Percentiles rank a stretch among this genome's conserved stretches.
Conservation (phyloP, 2,329 filamentous ascomycete genomes). For the Penicillium fuscoglaucum region DNA sequence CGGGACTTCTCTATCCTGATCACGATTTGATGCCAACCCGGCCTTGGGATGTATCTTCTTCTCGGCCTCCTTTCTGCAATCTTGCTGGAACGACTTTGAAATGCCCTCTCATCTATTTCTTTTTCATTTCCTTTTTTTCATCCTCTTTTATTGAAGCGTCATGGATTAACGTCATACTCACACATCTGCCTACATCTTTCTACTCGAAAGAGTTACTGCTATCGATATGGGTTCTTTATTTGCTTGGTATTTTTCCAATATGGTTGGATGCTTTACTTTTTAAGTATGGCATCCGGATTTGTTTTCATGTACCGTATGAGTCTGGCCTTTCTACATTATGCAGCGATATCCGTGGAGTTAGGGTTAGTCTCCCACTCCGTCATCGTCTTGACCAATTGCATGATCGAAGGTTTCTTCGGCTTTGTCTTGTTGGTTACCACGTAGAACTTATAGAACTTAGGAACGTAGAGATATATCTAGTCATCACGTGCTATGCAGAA, state of each 20-base stretch:
- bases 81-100: conserved; percentile 20
- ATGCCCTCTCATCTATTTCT: conserved; percentile 15
- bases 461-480: not conserved
- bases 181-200: conserved; percentile 19
- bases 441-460: not conserved
- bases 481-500: too few relatives aligned
- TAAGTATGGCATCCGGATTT: conserved; percentile 25
- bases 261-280: conserved; percentile 23
- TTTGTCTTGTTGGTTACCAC: conserved; percentile 6
- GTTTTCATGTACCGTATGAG: conserved; percentile 29
- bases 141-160: conserved; percentile 25
- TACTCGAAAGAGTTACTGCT: conserved; percentile 13
- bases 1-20: conserved; percentile 21
- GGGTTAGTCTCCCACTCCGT: conserved; percentile 29
- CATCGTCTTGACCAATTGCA: conserved; percentile 36
- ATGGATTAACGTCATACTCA: conserved; percentile 27
- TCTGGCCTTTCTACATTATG: conserved; percentile 33
- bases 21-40: conserved; percentile 1
- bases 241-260: conserved; percentile 19
- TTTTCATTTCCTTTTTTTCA: conserved; percentile 12
- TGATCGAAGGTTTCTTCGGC: conserved; percentile 32
- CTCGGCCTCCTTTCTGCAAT: conserved; percentile 9
- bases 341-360: conserved; percentile 38
- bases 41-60: conserved; percentile 1
- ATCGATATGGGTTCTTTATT: conserved; percentile 19